Evolutionary conservation across 257 asterid species (phyloP), one percentile per base, ranked within the genome.

Genomic region (Datura wrightii): DNA sequence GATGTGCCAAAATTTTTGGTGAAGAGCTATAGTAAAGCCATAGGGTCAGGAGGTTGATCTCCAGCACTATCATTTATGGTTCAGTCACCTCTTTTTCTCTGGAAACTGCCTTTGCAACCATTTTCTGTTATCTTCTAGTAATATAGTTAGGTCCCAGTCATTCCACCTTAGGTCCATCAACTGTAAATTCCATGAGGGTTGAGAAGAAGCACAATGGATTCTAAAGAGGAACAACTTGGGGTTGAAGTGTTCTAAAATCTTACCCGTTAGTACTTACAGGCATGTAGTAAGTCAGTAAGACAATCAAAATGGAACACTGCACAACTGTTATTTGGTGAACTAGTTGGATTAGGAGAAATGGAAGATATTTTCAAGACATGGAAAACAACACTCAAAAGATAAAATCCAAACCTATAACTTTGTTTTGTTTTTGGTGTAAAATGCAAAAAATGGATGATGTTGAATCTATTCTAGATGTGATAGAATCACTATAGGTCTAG

Each of bases 31-130:
- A n/a, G 10, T 71, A 10, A 71, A n/a, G 58, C 39, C 80, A 71
- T 41, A n/a, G 1, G 53, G 8, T 15, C n/a, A 41, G 48, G 78
- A 42, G 9, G 56, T 71, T 44, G 80, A 42, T 44, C 80, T 71
- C 39, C 56, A n/a, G 58, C 81, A 50, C 58, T 24, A 48, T 74
- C 81, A 74, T 74, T 74, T 48, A 74, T 48, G 60, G 42, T 24
- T 50, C n/a, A 44, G 39, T 72, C 48, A 66, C n/a, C n/a, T 46
- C 58, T 72, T 72, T 0, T n/a, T 72, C 41, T 44, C 37, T 72
- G 58, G 8, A 72, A 5, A 46, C 10, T 41, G 3, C 36, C 80
- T 46, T 48, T 13, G 18, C 39, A 13, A 3, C 7, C 58, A 74
- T 9, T 5, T 42, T 70, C 79, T n/a, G 56, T 44, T 52, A 71